Percentiles rank a stretch among this genome's conserved stretches.
Conservation (phyloP, 1,139 yeast species). For the Geotrichum candidum region DNA sequence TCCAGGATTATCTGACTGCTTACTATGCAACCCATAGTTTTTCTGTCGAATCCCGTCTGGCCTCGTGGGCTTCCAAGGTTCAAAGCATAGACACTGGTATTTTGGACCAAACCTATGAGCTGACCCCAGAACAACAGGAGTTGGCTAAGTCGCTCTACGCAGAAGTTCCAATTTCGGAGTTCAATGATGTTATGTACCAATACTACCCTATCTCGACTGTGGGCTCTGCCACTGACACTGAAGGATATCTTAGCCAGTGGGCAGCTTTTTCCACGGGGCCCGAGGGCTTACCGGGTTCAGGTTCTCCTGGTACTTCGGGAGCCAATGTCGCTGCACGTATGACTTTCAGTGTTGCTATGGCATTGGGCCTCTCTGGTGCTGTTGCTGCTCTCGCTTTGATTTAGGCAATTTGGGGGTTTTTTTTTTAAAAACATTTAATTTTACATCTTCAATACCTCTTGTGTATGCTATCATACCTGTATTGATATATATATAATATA, state of each 20-base stretch:
- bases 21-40: not conserved
- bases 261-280: not conserved
- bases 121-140: not conserved
- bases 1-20: not conserved
- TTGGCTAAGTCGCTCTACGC: not conserved
- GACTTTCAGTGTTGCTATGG: not conserved
- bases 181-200: not conserved
- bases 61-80: not conserved
- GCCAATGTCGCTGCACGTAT: not conserved
- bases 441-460: no score
- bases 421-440: no score
- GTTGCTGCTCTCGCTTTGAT: not conserved
- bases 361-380: not conserved
- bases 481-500: no score
- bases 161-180: not conserved
- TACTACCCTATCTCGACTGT: not conserved
- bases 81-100: not conserved
- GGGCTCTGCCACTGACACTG: not conserved
- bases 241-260: not conserved
- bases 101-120: not conserved
- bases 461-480: no score
- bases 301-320: not conserved
- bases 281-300: no score
- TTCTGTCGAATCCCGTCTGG: not conserved
- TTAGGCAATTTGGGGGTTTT: not conserved